These are phyloP conservation scores for Coprinopsis strossmayeri DNA, from an alignment of 768 basidiomycete genomes.

Conservation along the genomic window DNA sequence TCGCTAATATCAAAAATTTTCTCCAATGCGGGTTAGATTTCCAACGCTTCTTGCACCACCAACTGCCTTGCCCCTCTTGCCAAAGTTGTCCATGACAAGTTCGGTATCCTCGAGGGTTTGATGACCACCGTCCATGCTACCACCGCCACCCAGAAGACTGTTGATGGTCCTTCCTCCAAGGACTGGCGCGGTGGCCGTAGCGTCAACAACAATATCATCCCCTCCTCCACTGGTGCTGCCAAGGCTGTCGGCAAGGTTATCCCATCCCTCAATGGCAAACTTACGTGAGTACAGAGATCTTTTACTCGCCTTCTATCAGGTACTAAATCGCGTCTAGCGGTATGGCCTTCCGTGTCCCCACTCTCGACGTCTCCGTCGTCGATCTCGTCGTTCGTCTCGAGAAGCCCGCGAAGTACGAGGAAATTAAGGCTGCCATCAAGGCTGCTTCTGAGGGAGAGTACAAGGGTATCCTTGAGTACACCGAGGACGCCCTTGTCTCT, in stretches of 20 bases:
- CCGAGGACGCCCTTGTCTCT: conserved; percentile 89
- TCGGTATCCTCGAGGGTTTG: conserved; percentile 91
- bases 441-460: conserved; percentile 63
- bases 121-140: conserved; percentile 99
- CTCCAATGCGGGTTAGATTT: conserved; percentile 48
- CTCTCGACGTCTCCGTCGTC: conserved; percentile 94
- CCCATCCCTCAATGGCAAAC: conserved; percentile 92
- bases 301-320: not conserved
- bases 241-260: conserved; percentile 99
- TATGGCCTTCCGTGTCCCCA: conserved; percentile 96
- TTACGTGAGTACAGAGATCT: conserved; percentile 58
- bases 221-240: conserved; percentile 97
- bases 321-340: conserved; percentile 39
- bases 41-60: conserved; percentile 99
- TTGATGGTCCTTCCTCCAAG: conserved; percentile 91
- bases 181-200: conserved; percentile 98
- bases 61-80: conserved; percentile 99
- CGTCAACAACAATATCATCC: conserved; percentile 98
- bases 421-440: conserved; percentile 85
- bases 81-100: conserved; percentile 97
- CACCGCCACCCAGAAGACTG: conserved; percentile 93
- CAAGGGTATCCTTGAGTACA: conserved; percentile 83
- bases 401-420: conserved; percentile 79
- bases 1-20: not conserved
- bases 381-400: conserved; percentile 92